Base-by-base conservation (phyloP, 1,284 basidiomycete species). In the Leccinum subrobustum region DNA sequence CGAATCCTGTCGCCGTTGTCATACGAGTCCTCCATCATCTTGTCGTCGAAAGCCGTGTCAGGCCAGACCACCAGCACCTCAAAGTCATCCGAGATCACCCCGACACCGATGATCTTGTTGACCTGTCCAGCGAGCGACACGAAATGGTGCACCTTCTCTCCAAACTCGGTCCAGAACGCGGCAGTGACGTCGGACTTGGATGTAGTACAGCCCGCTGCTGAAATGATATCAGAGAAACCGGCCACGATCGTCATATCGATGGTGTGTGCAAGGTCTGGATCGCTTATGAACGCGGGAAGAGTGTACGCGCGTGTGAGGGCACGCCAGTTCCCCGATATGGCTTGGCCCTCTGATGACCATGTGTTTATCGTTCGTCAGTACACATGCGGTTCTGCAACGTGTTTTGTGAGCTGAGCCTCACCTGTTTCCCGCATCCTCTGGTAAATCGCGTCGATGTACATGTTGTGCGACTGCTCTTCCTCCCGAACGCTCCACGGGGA, bases 311-410 rank as follows among this genome's bases (percentile, higher is more conserved):
- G 59, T 16, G 65, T 67, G 14, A 67, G 65, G 1, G 63, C 62
- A 31, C 67, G 65, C 65, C 67, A 67, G 6, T 67, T 64, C n/a
- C 62, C 65, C 14, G 65, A 65, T 39, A 67, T 48, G 4, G 57
- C 54, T 51, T 67, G 65, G 0, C 63, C 59, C 50, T 67, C 65
- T 69, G 39, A 6, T 20, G 42, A 44, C 53, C 25, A 16, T 20
- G 31, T 23, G 6, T 62, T 44, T 44, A 44, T 44, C 42, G 42
- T 44, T 20, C 42, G 18, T 44, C 42, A 44, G 42, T 20, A 44
- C 11, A 44, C 42, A 29, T 33, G 29, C 6, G 18, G 1, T 29
- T n/a, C 27, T 8, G 2, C 29, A 25, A 52, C 7, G 7, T 20
- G 23, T 44, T 12, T n/a, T 9, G 3, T 31, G 20, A 27, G 5